Conservation (phyloP, 768 basidiomycete species). For the Boletus vermiculosoides region DNA sequence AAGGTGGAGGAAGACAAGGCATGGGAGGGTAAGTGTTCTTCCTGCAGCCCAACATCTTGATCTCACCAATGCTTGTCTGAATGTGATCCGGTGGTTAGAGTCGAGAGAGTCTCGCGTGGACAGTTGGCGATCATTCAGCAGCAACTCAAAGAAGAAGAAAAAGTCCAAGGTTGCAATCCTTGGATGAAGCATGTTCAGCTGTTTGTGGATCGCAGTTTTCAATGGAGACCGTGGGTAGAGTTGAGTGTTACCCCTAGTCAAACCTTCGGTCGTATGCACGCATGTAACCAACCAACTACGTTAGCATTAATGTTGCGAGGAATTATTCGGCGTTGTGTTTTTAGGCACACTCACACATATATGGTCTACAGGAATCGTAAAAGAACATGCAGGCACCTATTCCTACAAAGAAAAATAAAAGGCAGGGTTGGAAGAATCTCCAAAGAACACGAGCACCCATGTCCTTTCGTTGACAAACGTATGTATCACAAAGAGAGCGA, state of each 20-base stretch:
- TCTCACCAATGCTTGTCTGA: background rate
- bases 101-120: conserved; percentile 79
- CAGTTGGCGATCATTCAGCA: conserved; percentile 77
- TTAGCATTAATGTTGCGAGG: background rate
- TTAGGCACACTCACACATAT: background rate
- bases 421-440: background rate
- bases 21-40: conserved; percentile 73
- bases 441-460: background rate
- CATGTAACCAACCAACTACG: conserved; percentile 10
- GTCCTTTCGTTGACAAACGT: background rate
- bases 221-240: background rate
- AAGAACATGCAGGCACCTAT: background rate
- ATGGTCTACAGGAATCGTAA: background rate
- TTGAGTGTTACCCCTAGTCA: conserved; percentile 14
- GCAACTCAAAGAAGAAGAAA: conserved; percentile 76
- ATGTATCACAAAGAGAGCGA: background rate
- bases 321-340: background rate
- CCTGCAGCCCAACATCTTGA: background rate
- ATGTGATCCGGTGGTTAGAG: conserved; percentile 40
- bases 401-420: background rate
- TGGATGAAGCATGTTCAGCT: conserved; percentile 44
- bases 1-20: conserved; percentile 85
- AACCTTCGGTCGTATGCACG: conserved; percentile 2
- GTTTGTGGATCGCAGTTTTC: background rate
- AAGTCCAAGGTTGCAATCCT: conserved; percentile 67